Evolutionary conservation across 805 yeast genomes (phyloP).

Genomic region (Nakazawaea wyomingensis): DNA sequence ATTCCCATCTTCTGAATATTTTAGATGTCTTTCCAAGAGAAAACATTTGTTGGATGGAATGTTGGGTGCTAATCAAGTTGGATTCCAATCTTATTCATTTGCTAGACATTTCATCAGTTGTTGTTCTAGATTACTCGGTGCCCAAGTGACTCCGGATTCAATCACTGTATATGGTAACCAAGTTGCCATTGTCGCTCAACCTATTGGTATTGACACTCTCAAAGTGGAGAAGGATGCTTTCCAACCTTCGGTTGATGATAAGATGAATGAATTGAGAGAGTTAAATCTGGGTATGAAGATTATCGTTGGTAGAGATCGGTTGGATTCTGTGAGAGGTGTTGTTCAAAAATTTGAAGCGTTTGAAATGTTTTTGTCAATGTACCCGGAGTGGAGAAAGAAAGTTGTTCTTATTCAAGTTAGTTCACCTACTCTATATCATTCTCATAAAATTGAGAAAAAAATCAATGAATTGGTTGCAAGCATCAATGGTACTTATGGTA

Average conservation of each 20-base stretch:
- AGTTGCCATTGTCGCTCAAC: constrained; percentile 68
- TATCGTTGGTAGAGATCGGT: constrained; percentile 89
- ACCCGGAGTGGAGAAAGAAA: constrained; percentile 85
- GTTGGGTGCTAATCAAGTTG: constrained; percentile 82
- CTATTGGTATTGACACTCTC: constrained; percentile 84
- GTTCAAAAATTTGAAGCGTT: constrained; percentile 89
- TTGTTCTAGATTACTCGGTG: constrained; percentile 82
- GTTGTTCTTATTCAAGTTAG: constrained; percentile 92
- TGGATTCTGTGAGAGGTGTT: constrained; percentile 90
- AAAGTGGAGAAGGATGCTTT: constrained; percentile 63
- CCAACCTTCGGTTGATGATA: constrained; percentile 43
- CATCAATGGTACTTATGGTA: constrained; percentile 83
- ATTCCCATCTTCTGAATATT: constrained; percentile 93
- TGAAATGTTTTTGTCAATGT: constrained; percentile 81
- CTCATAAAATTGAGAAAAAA: constrained; percentile 67
- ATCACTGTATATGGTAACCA: constrained; percentile 74
- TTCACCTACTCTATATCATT: constrained; percentile 62
- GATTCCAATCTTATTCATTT: constrained; percentile 82
- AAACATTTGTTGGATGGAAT: constrained; percentile 81
- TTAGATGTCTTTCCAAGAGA: constrained; percentile 83
- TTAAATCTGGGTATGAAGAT: constrained; percentile 64
- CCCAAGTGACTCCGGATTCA: constrained; percentile 54
- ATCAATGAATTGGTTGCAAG: constrained; percentile 77
- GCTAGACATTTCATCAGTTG: constrained; percentile 88
- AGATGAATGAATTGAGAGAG: constrained; percentile 59